Evolutionary conservation across 768 basidiomycete genomes (phyloP), one percentile per base, ranked within the genome.

Genomic region (Russula emetica): DNA sequence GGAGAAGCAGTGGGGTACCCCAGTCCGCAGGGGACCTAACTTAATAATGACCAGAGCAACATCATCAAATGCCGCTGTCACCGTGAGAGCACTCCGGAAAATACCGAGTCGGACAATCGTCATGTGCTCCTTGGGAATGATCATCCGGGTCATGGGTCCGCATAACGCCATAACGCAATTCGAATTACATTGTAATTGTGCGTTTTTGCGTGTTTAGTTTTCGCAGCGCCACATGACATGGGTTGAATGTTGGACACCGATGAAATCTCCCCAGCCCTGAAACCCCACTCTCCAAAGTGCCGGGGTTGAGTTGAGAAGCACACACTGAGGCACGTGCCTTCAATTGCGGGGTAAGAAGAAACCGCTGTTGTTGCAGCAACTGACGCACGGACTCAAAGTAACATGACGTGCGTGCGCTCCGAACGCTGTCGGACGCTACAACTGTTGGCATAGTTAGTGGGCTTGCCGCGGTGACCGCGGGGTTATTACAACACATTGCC

Each of bases 51-150:
- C 36, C 36, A 36, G 13, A 13, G 13, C 34, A 8, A 34, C n/a
- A n/a, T 34, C 34, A 14, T 13, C 36, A 34, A 34, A 34, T 34
- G 11, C 34, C 30, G 6, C n/a, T 9, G 44, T 45, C 0, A 6
- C 1, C 24, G 26, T 10, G 30, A 20, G 30, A 18, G 20, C 24
- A 5, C 24, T 42, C 30, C 60, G 60, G 60, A 8, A 47, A 45
- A n/a, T 34, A 44, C 60, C 60, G 60, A 24, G 26, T 2, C 26
- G 1, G 28, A 13, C 0, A 10, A 16, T 1, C 6, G 52, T 60
- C 60, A 61, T 61, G 60, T 61, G 60, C 26, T 32, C 51, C 51
- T 26, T 34, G 28, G 42, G n/a, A 9, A 9, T 32, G 38, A n/a
- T 45, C 44, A 45, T 22, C 45, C 6, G 22, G 40, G 52, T 61